phyloP scores from a whole-genome alignment of 2,329 filamentous ascomycete species.

The Trichophyton rubrum region DNA sequence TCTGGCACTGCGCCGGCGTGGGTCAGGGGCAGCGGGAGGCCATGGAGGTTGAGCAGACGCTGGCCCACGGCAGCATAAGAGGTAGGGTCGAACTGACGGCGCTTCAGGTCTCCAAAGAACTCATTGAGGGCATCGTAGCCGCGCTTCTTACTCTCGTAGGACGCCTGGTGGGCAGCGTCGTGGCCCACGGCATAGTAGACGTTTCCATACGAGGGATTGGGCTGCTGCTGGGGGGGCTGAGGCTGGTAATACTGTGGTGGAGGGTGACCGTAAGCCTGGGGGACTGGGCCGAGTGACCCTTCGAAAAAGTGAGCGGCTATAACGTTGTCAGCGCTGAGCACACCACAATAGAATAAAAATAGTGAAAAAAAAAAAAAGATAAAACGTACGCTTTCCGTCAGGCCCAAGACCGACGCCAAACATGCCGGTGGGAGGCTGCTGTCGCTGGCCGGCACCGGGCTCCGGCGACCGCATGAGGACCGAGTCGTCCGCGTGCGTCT shows the following conservation, averaged over 20 bases:
- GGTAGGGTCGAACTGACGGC: conserved; percentile 72
- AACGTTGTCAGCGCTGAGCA: conserved; percentile 12
- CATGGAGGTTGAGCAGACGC: conserved; percentile 69
- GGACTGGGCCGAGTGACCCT: conserved; percentile 38
- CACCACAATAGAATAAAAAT: conserved; percentile 11
- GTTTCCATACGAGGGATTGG: conserved; percentile 50
- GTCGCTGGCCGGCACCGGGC: conserved; percentile 36
- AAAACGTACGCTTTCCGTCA: conserved; percentile 21
- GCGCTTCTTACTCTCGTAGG: conserved; percentile 66
- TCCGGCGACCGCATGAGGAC: conserved; percentile 56
- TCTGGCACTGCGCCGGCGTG: conserved; percentile 42
- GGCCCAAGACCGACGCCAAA: conserved; percentile 20
- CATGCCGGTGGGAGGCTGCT: conserved; percentile 28
- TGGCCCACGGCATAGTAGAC: conserved; percentile 69
- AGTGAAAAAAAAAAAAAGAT: no score
- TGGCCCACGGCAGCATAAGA: conserved; percentile 90
- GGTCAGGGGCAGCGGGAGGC: conserved; percentile 49
- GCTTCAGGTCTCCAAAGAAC: conserved; percentile 88
- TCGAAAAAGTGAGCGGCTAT: conserved; percentile 44
- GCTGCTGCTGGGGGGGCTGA: conserved; percentile 41
- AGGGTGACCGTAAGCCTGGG: conserved; percentile 29
- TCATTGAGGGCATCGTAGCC: conserved; percentile 82
- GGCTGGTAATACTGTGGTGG: conserved; percentile 38
- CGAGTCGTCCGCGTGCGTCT: conserved; percentile 94
- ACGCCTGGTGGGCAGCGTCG: conserved; percentile 50